Evolutionary conservation across 169 alveolate genomes (phyloP), one percentile per base, ranked within the genome.

Genomic region (Cryptosporidium xiaoi): DNA sequence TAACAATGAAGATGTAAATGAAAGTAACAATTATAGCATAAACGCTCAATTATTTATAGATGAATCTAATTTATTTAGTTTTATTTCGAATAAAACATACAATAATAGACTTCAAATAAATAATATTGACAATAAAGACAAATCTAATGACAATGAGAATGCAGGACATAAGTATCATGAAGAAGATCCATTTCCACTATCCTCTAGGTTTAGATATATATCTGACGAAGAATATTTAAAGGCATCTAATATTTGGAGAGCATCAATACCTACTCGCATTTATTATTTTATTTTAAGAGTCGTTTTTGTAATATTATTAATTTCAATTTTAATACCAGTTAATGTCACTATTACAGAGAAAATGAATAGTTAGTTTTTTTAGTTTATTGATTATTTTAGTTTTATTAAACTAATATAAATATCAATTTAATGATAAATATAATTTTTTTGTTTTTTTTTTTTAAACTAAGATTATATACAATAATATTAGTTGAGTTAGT

Each of bases 141-240:
- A 12, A n/a, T 1, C 18, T 56, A 0, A 20, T 20, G 7, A 62
- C 33, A 24, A 62, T 62, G 67, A 62, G 4, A 7, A 20, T 55
- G 6, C 12, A 10, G 64, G 12, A 55, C 34, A 55, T 55, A 0
- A 7, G 10, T 12, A 24, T 20, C 3, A 15, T 16, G 71, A 77
- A 8, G 87, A 77, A 10, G 87, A 77, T 44, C 87, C 87, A 20
- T 77, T 77, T 60, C 87, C 87, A 16, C 18, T 77, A 2, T 77
- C 77, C 7, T 62, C 87, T 27, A 60, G 69, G 56, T 77, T 77
- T 31, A 62, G 87, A 60, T 77, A 60, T 46, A 48, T 62, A 20
- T 77, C 87, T 7, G 87, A 77, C 40, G 87, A 77, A 24, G 77
- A 77, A 24, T 77, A 77, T 44, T 34, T 33, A 24, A 56, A 44